A percentile compares a stretch with the other conserved stretches of the same genome.
These are phyloP conservation scores for Xylariaceae sp. DNA, from an alignment of 2,329 filamentous ascomycete genomes.

Conservation along the genomic window DNA sequence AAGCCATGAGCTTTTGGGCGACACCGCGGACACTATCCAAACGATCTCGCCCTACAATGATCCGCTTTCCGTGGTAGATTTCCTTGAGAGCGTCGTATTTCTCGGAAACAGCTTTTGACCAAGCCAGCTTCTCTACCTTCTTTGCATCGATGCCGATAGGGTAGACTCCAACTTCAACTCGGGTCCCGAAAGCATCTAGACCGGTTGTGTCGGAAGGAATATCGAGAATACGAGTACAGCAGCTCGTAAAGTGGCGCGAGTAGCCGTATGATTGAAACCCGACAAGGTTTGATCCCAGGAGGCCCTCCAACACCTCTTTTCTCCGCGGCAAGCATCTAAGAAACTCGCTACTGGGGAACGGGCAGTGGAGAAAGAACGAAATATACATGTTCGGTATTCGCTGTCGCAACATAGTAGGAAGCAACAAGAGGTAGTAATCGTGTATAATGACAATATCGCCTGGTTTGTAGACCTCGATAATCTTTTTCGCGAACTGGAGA, in stretches of 20 bases:
- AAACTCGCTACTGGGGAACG: constrained; percentile 95
- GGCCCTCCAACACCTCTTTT: constrained; percentile 86
- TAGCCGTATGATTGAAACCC: constrained; percentile 97
- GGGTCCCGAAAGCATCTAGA: constrained; percentile 83
- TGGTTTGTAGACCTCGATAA: constrained; percentile 84
- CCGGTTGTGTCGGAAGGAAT: constrained; percentile 83
- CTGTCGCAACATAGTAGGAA: constrained; percentile 86
- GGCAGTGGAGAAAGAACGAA: constrained; percentile 89
- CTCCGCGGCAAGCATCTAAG: constrained; percentile 82
- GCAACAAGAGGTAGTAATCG: constrained; percentile 88
- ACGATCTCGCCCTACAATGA: constrained; percentile 93
- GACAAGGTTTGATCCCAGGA: constrained; percentile 87
- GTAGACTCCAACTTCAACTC: constrained; percentile 89
- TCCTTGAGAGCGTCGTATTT: constrained; percentile 71
- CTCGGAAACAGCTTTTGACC: constrained; percentile 65
- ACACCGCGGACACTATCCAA: constrained; percentile 90
- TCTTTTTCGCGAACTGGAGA: constrained; percentile 84
- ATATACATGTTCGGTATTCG: constrained; percentile 87
- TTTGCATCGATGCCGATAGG: constrained; percentile 92
- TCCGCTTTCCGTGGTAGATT: constrained; percentile 84
- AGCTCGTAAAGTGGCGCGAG: constrained; percentile 89
- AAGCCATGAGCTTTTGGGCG: constrained; percentile 92
- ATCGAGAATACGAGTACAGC: constrained; percentile 86
- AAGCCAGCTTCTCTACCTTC: constrained; percentile 73
- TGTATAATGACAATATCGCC: constrained; percentile 92